Evolutionary conservation across 768 basidiomycete genomes (phyloP).

Genomic region (Hortiboletus flavorubellus): DNA sequence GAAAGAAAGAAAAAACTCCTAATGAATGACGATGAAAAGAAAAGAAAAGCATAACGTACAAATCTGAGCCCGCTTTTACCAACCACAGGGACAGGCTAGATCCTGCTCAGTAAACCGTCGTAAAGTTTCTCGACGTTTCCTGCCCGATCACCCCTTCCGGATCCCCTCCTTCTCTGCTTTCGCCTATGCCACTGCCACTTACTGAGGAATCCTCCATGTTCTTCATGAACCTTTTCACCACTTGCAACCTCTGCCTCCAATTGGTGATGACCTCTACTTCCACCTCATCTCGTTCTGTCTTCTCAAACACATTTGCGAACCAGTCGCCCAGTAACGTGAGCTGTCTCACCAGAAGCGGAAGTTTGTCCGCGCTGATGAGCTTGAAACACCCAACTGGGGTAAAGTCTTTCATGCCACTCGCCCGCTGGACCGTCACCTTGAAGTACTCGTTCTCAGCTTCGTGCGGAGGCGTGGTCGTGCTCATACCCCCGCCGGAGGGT

Average conservation of each 20-base stretch:
- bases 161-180: constrained; percentile 18
- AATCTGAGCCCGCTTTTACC: constrained; percentile 2
- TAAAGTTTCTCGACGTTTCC: constrained; percentile 57
- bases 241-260: constrained; percentile 78
- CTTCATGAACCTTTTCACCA: constrained; percentile 64
- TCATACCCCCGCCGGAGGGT: constrained; percentile 9
- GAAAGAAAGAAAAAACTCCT: background rate
- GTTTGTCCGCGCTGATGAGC: constrained; percentile 82
- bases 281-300: constrained; percentile 66
- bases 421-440: constrained; percentile 88
- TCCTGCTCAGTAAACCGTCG: constrained; percentile 41
- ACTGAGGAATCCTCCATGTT: constrained; percentile 19
- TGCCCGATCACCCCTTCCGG: constrained; percentile 48
- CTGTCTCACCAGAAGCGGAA: constrained; percentile 87
- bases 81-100: background rate
- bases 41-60: background rate
- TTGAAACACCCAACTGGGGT: constrained; percentile 92
- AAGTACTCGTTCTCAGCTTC: constrained; percentile 93
- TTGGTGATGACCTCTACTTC: constrained; percentile 82
- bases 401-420: constrained; percentile 90
- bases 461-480: constrained; percentile 25
- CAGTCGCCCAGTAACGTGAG: constrained; percentile 85
- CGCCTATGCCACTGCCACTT: constrained; percentile 19
- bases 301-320: constrained; percentile 81
- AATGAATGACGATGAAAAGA: constrained; percentile 13